phyloP scores from a whole-genome alignment of 306 rosid species.

The Fragaria nilgerrensis region DNA sequence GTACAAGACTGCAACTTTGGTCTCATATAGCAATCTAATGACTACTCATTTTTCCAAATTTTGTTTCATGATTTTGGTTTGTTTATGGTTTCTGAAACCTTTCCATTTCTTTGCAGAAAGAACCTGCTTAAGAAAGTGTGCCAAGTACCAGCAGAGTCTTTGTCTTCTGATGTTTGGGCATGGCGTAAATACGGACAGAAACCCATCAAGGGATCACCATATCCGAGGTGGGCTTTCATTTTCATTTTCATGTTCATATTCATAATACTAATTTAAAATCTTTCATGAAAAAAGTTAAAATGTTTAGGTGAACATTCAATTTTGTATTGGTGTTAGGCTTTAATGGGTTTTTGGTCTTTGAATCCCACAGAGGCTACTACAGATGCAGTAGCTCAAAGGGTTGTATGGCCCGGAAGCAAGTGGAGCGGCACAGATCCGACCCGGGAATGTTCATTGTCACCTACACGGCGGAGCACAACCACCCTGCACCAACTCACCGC shows the following conservation, averaged over 20 bases:
- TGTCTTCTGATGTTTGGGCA: constrained; percentile 95
- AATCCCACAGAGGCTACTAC: constrained; percentile 75
- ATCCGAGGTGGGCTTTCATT: constrained; percentile 64
- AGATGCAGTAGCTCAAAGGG: constrained; percentile 98
- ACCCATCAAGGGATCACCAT: constrained; percentile 97
- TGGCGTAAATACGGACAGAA: constrained; percentile 98
- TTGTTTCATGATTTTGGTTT: constrained; percentile 1
- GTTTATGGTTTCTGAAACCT: constrained; percentile 4
- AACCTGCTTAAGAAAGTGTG: constrained; percentile 85
- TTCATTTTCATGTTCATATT: constrained; percentile 14
- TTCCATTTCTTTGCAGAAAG: constrained; percentile 47
- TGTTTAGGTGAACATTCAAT: not conserved
- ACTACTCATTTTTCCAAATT: constrained; percentile 14
- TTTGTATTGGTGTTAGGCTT: not conserved
- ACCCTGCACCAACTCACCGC: constrained; percentile 91
- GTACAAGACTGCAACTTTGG: constrained; percentile 28
- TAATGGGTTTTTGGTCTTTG: not conserved
- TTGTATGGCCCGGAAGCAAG: constrained; percentile 94
- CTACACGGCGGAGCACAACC: constrained; percentile 94
- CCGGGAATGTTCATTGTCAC: constrained; percentile 93
- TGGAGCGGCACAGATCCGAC: constrained; percentile 88
- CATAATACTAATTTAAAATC: not conserved
- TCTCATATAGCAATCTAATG: not conserved
- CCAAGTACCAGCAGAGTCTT: constrained; percentile 80
- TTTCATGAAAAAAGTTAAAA: not conserved